These are phyloP conservation scores for Arabidopsis hybrid DNA, from an alignment of 441 rosid species.

Conservation along the genomic window DNA sequence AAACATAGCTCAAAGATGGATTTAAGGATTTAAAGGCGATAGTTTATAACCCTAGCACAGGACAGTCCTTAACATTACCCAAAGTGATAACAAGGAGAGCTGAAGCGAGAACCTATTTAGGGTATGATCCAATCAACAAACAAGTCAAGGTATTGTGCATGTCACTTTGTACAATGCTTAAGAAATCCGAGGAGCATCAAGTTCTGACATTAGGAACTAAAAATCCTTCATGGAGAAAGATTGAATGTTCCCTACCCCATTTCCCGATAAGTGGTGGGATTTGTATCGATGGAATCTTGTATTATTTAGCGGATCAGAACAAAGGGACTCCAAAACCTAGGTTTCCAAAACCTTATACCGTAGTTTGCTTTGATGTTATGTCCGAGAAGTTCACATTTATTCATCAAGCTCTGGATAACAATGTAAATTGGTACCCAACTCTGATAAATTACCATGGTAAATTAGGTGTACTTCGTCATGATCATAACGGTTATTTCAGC, in stretches of 20 bases:
- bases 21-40: not conserved
- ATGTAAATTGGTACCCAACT: not conserved
- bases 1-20: not conserved
- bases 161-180: not conserved
- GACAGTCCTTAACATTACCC: not conserved
- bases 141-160: not conserved
- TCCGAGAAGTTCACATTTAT: not conserved
- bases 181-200: not conserved
- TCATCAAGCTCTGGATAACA: not conserved
- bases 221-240: not conserved
- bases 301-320: not conserved
- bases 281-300: not conserved
- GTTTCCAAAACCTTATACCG: not conserved
- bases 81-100: not conserved
- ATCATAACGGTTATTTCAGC: not conserved
- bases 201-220: not conserved
- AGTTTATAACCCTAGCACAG: constrained; percentile 1
- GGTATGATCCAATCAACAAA: constrained; percentile 8
- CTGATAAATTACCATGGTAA: not conserved
- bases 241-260: not conserved
- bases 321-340: not conserved
- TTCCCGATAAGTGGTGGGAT: not conserved
- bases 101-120: not conserved
- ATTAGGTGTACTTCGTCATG: not conserved
- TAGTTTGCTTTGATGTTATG: not conserved